Evolutionary conservation across 352 stramenopile species (phyloP).

Genomic region (Globisporangium yorkense): DNA sequence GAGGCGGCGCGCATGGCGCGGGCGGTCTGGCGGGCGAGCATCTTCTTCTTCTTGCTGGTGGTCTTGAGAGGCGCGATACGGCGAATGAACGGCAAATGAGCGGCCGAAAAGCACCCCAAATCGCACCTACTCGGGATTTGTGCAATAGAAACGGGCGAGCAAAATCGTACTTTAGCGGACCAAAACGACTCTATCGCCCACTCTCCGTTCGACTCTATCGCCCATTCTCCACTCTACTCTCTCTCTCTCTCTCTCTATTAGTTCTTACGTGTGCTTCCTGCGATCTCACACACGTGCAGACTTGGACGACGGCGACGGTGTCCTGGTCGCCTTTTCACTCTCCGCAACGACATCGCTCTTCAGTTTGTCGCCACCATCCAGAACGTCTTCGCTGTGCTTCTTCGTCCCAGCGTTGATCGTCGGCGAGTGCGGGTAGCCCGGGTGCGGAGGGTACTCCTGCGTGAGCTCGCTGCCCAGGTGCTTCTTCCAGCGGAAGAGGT

Average conservation of each 20-base stretch:
- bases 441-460: conserved; percentile 47
- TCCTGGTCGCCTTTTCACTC: not conserved
- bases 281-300: too few relatives aligned
- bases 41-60: conserved; percentile 12
- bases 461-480: conserved; percentile 71
- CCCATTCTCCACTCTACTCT: too few relatives aligned
- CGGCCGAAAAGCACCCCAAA: too few relatives aligned
- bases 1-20: conserved; percentile 22
- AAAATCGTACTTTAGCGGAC: too few relatives aligned
- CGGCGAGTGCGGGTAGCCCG: conserved; percentile 13
- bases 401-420: conserved; percentile 10
- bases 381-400: not conserved
- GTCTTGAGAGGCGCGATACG: not conserved
- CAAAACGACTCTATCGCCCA: too few relatives aligned
- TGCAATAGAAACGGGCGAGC: too few relatives aligned
- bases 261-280: not conserved
- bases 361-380: not conserved
- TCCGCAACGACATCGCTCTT: not conserved
- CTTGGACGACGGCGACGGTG: too few relatives aligned
- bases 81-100: not conserved
- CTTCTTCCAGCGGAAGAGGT: conserved; percentile 74
- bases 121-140: too few relatives aligned
- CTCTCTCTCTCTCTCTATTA: not conserved
- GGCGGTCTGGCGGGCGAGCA: conserved; percentile 53
- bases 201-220: too few relatives aligned